A percentile compares a stretch with the other conserved stretches of the same genome.
Conservation (phyloP, 2,329 filamentous ascomycete genomes). For the Colletotrichum scovillei region DNA sequence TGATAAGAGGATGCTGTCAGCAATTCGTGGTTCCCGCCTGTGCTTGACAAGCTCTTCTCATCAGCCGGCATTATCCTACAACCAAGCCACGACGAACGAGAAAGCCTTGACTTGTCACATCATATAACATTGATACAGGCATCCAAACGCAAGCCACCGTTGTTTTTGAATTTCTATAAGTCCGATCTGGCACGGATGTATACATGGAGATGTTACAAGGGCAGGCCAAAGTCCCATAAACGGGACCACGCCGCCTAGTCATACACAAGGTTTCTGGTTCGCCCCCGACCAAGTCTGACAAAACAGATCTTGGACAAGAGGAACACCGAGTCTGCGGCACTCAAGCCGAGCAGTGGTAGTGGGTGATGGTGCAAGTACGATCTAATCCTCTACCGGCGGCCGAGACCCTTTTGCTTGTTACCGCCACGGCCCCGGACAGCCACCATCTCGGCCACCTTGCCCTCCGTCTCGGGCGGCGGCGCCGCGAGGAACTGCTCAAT, state of each 20-base stretch:
- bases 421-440: slow-evolving; percentile 32
- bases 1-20: neutral
- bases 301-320: neutral
- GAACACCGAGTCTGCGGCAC: neutral
- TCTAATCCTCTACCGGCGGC: slow-evolving; percentile 3
- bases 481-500: slow-evolving; percentile 55
- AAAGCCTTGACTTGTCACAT: neutral
- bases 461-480: slow-evolving; percentile 40
- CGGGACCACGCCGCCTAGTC: slow-evolving; percentile 24
- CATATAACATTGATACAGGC: neutral
- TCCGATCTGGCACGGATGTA: slow-evolving; percentile 24
- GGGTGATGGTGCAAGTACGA: neutral
- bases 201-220: slow-evolving; percentile 36
- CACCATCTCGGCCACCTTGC: slow-evolving; percentile 46
- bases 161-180: slow-evolving; percentile 26
- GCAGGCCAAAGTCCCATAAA: neutral
- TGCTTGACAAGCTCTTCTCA: neutral
- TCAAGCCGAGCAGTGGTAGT: neutral
- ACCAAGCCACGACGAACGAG: too few relatives aligned
- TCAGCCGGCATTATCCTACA: neutral
- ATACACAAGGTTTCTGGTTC: slow-evolving; percentile 15
- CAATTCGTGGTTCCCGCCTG: neutral
- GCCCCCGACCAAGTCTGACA: neutral
- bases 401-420: slow-evolving; percentile 8
- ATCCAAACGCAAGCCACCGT: neutral